Evolutionary conservation across 108 stramenopile species (phyloP).

Genomic region (Aurantiochytrium sp.): DNA sequence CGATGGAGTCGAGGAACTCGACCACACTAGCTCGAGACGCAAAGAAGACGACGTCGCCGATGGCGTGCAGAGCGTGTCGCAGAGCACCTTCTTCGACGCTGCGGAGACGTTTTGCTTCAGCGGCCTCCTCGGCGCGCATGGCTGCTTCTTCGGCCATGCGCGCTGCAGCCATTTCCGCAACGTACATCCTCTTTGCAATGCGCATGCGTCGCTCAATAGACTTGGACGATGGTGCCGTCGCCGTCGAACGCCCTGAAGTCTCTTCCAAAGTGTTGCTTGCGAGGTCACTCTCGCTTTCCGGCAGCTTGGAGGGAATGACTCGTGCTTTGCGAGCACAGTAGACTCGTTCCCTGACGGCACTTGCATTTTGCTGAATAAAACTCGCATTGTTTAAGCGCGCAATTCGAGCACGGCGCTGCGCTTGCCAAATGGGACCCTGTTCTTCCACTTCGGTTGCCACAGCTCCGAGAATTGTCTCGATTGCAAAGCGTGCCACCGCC

Average conservation of each 20-base stretch:
- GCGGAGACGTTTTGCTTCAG: neutral
- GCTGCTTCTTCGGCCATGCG: slow-evolving; percentile 15
- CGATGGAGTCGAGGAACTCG: neutral
- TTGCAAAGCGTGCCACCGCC: neutral
- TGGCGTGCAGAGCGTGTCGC: neutral
- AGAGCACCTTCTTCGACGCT: neutral
- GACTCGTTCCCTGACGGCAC: neutral
- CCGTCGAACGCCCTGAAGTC: neutral
- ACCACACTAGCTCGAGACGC: neutral
- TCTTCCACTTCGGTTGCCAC: neutral
- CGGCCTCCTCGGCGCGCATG: neutral
- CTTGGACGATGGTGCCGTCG: neutral
- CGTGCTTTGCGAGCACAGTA: neutral
- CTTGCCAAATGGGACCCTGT: neutral
- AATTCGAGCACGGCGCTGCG: neutral
- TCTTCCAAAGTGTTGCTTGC: neutral
- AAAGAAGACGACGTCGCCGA: neutral
- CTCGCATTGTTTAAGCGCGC: neutral
- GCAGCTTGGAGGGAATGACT: neutral
- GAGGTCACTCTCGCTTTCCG: neutral
- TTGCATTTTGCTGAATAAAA: neutral
- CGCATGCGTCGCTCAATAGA: neutral
- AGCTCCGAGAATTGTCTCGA: neutral
- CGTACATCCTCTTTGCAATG: neutral
- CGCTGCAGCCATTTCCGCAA: neutral